Evolutionary conservation across 2,329 filamentous ascomycete species (phyloP).

Genomic region (Colletotrichum lupini): DNA sequence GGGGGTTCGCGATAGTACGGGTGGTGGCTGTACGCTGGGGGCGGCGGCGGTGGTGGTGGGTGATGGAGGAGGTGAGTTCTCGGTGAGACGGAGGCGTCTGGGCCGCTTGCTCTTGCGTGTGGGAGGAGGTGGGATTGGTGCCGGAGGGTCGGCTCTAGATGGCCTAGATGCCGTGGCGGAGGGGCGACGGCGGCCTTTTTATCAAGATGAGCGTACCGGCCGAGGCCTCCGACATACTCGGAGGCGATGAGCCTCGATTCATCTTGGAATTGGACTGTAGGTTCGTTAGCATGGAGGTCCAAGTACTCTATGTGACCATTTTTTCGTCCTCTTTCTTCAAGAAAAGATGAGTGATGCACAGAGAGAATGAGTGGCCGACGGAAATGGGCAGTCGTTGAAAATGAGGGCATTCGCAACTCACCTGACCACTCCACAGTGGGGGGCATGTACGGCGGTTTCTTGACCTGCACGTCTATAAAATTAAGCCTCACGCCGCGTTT

Average conservation of each 20-base stretch:
- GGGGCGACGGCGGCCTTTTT: slow-evolving; percentile 38
- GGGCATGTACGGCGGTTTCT: slow-evolving; percentile 72
- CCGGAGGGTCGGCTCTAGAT: slow-evolving; percentile 41
- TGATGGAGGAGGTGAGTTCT: slow-evolving; percentile 23
- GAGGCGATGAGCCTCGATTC: slow-evolving; percentile 91
- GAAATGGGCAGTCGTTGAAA: neutral
- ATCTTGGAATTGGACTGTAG: slow-evolving; percentile 82
- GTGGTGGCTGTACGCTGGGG: slow-evolving; percentile 26
- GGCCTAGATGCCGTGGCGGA: slow-evolving; percentile 37
- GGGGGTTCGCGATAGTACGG: slow-evolving; percentile 8
- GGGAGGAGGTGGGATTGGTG: slow-evolving; percentile 38
- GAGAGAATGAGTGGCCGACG: too few relatives aligned
- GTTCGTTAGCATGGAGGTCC: neutral
- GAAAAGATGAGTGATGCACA: too few relatives aligned
- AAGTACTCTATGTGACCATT: neutral
- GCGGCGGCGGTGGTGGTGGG: slow-evolving; percentile 12
- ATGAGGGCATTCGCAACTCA: slow-evolving; percentile 44
- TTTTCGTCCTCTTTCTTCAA: neutral
- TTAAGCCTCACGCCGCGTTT: slow-evolving; percentile 89
- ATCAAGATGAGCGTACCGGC: slow-evolving; percentile 73
- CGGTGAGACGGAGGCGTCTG: slow-evolving; percentile 26
- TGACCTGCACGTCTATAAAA: slow-evolving; percentile 86
- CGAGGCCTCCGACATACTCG: slow-evolving; percentile 84
- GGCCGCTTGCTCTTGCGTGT: slow-evolving; percentile 19
- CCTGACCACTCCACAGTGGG: slow-evolving; percentile 74